A percentile compares a stretch with the other conserved stretches of the same genome.
Conservation (phyloP, 345 rosid species). For the Acer yangbiense region DNA sequence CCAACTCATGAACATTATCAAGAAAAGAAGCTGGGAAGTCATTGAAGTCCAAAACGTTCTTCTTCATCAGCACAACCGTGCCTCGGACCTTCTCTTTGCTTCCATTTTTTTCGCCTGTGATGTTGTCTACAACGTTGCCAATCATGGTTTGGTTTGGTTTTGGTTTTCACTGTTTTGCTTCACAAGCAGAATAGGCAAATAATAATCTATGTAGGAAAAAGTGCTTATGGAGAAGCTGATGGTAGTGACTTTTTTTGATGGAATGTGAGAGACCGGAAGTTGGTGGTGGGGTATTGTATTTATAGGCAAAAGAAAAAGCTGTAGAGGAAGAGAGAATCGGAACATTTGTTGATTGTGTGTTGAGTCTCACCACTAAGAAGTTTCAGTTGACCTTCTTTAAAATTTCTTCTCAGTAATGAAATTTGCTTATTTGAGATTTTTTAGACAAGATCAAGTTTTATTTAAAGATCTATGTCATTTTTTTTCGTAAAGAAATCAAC, state of each 20-base stretch:
- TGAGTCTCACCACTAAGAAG: not conserved
- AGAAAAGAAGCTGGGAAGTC: constrained; percentile 67
- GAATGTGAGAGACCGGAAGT: too few relatives aligned
- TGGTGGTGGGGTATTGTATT: not conserved
- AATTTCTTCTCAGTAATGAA: not conserved
- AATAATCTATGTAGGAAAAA: too few relatives aligned
- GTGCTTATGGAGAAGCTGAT: too few relatives aligned
- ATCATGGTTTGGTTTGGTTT: not conserved
- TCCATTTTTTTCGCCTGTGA: not conserved
- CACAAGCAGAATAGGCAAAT: too few relatives aligned
- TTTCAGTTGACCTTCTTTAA: not conserved
- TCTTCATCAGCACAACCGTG: constrained; percentile 81
- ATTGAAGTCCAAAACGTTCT: constrained; percentile 80
- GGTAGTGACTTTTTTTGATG: too few relatives aligned
- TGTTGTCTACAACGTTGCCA: not conserved
- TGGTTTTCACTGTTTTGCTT: too few relatives aligned
- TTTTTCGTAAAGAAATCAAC: too few relatives aligned
- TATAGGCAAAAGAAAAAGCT: not conserved
- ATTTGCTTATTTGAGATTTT: too few relatives aligned
- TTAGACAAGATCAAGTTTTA: too few relatives aligned
- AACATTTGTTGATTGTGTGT: not conserved
- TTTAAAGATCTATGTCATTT: too few relatives aligned
- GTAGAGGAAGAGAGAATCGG: not conserved
- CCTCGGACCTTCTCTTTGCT: constrained; percentile 52
- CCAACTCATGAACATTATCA: constrained; percentile 63